Base-by-base conservation (phyloP, 768 basidiomycete species). In the Lactifluus volemus region DNA sequence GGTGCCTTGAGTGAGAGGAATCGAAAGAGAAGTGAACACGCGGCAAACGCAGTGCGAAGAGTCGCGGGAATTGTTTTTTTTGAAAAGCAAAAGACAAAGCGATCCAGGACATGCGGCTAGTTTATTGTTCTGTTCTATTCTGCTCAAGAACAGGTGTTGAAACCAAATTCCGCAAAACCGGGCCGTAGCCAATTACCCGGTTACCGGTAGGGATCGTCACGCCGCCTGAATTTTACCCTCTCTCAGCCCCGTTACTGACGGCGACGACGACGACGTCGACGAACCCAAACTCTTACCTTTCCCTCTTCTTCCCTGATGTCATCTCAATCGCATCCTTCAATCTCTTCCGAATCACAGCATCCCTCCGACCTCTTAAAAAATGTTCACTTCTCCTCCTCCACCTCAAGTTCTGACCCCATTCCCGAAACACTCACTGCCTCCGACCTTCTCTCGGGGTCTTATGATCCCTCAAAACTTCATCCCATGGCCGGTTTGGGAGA, bases 391-490 rank as follows among this genome's bases (percentile, higher is more conserved):
- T 58, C 65, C 21, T 54, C 65, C 15, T 25, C 25, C 2, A 25
- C 25, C 25, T 25, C 78, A 51, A 67, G 67, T 17, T 19, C 78
- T 25, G 63, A 75, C 53, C 68, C 78, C 47, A 74, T 77, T 59
- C 83, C 82, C 59, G 77, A 78, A 71, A 80, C 84, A 55, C 83
- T 88, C 60, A 90, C 90, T 55, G 92, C 95, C 49, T 83, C 85
- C 59, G 92, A 95, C 78, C 78, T 98, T 67, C 87, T 98, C 67
- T 79, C 84, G 75, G 85, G 85, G 66, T 82, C 88, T 11, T 95
- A 92, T 76, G 94, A 98, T 78, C 91, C 95, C 56, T 82, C 92
- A 54, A 86, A 84, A 76, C 80, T 99, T 58, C 97, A 99, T 72
- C 97, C 97, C 58, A 78, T 99, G 69, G 95, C 97, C 49, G 86